Evolutionary conservation across 2,329 filamentous ascomycete genomes (phyloP), one percentile per base, ranked within the genome.

Genomic region (Diaporthe destruens): DNA sequence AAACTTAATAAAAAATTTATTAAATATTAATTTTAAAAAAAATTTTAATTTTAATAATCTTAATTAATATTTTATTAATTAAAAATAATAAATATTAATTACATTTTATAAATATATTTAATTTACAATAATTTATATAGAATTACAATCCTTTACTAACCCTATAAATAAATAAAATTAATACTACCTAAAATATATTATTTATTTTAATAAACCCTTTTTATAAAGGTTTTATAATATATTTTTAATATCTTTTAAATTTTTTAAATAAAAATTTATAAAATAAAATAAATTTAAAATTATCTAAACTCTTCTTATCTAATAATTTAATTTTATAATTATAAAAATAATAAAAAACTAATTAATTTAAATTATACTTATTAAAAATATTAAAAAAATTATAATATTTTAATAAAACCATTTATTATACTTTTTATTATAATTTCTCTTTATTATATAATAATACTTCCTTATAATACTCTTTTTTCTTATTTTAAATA

Each of bases 61-160:
- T n/a, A 18, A 1, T 34, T n/a, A 56, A n/a, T 4, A 18, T 56
- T n/a, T 56, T 56, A 34, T 56, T 56, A 56, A 56, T 56, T 8
- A 56, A 32, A 3, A 5, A 9, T n/a, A 56, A 56, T 1, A 9
- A n/a, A 18, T 56, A 56, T 56, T 56, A 56, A n/a, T 32, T 42
- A 32, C 32, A 29, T n/a, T 29, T 29, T 25, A 20, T 29, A 63
- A 29, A 9, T 53, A 20, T 34, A 34, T 65, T 65, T 65, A 65
- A 8, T 12, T 65, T 65, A 16, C 18, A 29, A 29, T 61, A 61
- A 6, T 61, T 47, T 18, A 63, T 63, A 63, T 63, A 63, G 20
- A 63, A 63, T 9, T 18, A 3, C 20, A 63, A 14, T 3, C 12
- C 39, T 9, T 7, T 32, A 18, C 32, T 47, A 12, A 29, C 11